phyloP scores from a whole-genome alignment of 768 basidiomycete genomes.

The Termitomyces sp. region DNA sequence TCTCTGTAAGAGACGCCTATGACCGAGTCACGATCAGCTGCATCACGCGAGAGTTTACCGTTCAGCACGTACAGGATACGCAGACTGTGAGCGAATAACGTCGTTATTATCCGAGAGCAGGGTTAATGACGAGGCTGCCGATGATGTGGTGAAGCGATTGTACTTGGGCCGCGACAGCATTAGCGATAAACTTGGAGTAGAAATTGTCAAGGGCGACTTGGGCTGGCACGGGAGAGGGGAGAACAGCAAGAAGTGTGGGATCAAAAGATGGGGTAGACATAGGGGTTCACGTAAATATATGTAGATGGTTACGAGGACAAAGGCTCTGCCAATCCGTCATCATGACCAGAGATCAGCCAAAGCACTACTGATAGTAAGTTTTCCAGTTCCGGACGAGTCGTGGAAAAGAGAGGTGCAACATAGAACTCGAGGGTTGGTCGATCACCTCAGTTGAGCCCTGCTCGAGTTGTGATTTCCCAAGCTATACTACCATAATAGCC shows the following conservation, averaged over 20 bases:
- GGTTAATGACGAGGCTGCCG: constrained; percentile 15
- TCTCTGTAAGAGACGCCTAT: too few species aligned
- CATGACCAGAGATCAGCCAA: too few species aligned
- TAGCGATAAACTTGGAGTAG: background rate
- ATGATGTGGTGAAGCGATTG: constrained; percentile 15
- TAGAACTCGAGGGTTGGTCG: background rate
- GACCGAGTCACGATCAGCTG: too few species aligned
- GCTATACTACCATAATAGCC: too few species aligned
- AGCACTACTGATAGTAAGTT: too few species aligned
- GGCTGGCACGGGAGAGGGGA: background rate
- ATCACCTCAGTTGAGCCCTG: background rate
- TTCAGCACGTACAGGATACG: constrained; percentile 13
- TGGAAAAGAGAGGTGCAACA: too few species aligned
- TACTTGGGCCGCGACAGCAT: constrained; percentile 6
- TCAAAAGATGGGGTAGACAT: background rate
- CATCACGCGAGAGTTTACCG: background rate
- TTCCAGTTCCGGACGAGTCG: too few species aligned
- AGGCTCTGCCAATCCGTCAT: too few species aligned
- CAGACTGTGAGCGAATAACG: constrained; percentile 3
- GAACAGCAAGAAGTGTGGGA: background rate
- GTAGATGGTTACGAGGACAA: background rate
- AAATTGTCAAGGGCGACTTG: constrained; percentile 6
- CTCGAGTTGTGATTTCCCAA: too few species aligned
- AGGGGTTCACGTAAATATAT: background rate
- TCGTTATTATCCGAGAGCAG: constrained; percentile 9